Evolutionary conservation across 345 rosid genomes (phyloP).

Genomic region (Euphorbia lathyris): DNA sequence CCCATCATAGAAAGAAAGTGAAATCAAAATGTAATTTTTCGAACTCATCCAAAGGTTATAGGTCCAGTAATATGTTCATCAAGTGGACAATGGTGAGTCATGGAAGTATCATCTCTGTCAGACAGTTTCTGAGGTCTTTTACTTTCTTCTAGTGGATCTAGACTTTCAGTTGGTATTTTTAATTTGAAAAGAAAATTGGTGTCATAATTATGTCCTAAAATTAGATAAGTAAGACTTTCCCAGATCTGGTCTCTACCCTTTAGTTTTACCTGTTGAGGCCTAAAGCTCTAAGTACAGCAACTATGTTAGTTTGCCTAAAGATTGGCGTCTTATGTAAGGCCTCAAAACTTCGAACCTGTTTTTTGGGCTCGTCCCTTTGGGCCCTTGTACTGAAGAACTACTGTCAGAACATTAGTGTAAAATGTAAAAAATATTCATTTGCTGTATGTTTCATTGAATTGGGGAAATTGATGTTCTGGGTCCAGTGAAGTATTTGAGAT

Average conservation of each 20-base stretch:
- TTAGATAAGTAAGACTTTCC: neutral
- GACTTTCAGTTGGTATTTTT: neutral
- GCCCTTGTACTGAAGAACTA: neutral
- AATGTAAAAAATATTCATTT: neutral
- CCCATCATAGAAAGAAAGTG: neutral
- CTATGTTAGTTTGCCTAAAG: neutral
- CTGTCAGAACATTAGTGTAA: neutral
- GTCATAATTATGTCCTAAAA: neutral
- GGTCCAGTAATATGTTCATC: neutral
- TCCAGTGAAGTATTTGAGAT: neutral
- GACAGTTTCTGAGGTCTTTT: neutral
- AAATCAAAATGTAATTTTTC: neutral
- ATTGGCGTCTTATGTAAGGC: neutral
- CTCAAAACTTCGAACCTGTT: neutral
- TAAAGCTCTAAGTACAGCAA: neutral
- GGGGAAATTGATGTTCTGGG: neutral
- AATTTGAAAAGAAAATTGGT: neutral
- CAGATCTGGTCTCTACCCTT: neutral
- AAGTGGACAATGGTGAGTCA: neutral
- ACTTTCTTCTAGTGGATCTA: neutral
- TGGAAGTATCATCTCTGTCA: neutral
- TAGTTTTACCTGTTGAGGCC: neutral
- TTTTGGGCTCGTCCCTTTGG: neutral
- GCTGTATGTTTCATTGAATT: neutral
- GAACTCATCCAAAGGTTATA: neutral